Conservation (phyloP, 148 eudicot genomes). For the Rhododendron vialii region DNA sequence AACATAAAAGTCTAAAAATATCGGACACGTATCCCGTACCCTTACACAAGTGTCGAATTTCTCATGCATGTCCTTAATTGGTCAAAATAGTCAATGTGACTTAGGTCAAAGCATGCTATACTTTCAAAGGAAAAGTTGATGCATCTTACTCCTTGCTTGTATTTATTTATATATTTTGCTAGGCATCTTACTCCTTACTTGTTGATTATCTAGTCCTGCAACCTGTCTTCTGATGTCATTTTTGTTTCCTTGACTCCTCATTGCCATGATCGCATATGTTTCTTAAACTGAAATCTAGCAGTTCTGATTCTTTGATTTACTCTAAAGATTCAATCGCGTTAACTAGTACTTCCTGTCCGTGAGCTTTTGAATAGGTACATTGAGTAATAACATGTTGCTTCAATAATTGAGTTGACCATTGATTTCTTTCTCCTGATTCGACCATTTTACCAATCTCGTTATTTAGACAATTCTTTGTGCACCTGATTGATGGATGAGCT, state of each 20-base stretch:
- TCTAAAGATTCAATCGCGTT: background rate
- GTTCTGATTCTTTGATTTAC: background rate
- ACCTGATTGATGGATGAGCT: background rate
- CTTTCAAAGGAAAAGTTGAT: background rate
- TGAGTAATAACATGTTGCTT: background rate
- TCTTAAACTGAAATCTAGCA: background rate
- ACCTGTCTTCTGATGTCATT: background rate
- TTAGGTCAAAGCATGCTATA: background rate
- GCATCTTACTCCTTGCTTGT: background rate
- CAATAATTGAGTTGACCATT: background rate
- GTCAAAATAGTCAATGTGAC: background rate
- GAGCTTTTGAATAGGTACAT: background rate
- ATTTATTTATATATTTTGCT: background rate
- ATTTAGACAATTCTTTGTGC: background rate
- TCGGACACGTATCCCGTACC: background rate
- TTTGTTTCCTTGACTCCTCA: background rate
- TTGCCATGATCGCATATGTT: background rate
- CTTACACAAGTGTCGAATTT: background rate
- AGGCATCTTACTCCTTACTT: background rate
- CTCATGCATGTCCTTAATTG: background rate
- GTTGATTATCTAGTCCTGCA: background rate
- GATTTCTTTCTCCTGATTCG: background rate
- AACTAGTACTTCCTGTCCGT: background rate
- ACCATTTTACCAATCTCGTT: background rate
- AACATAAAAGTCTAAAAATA: background rate